phyloP scores from a whole-genome alignment of 75 land plant species.

The Cupressus sempervirens region DNA sequence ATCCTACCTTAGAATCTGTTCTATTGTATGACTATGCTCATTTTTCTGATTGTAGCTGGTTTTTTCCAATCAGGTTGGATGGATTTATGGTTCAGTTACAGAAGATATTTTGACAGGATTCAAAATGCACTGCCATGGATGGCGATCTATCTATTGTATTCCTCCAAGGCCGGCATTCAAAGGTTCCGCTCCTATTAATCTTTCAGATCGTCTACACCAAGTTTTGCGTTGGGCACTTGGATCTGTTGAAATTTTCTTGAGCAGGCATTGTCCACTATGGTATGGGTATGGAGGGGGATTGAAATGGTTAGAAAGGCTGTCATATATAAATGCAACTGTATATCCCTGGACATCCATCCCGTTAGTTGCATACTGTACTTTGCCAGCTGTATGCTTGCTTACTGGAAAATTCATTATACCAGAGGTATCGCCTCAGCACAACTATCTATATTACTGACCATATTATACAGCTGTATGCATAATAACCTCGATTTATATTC shows the following conservation, averaged over 20 bases:
- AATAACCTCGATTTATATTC: background rate
- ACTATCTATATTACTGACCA: background rate
- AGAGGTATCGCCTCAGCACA: slow-evolving; percentile 28
- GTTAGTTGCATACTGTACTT: slow-evolving; percentile 70
- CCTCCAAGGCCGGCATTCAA: slow-evolving; percentile 71
- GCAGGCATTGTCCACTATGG: slow-evolving; percentile 78
- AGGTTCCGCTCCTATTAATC: slow-evolving; percentile 82
- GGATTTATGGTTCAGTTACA: slow-evolving; percentile 73
- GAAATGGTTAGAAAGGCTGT: slow-evolving; percentile 68
- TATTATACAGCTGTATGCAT: background rate
- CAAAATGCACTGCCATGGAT: slow-evolving; percentile 87
- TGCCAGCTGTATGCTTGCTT: slow-evolving; percentile 76
- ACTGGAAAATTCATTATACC: slow-evolving; percentile 66
- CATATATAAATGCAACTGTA: slow-evolving; percentile 69
- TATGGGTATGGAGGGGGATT: slow-evolving; percentile 81
- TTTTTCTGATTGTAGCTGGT: background rate
- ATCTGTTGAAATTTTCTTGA: slow-evolving; percentile 75
- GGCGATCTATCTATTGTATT: slow-evolving; percentile 79
- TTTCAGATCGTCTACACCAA: slow-evolving; percentile 80
- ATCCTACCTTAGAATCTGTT: background rate
- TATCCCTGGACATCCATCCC: slow-evolving; percentile 83
- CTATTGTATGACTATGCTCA: background rate
- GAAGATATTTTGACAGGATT: slow-evolving; percentile 83
- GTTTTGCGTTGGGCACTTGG: slow-evolving; percentile 84
- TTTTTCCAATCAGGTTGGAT: slow-evolving; percentile 47